A percentile compares a stretch with the other conserved stretches of the same genome.
Evolutionary conservation across 1,284 basidiomycete genomes (phyloP).

Genomic region (Cutaneotrichosporon dermatis): DNA sequence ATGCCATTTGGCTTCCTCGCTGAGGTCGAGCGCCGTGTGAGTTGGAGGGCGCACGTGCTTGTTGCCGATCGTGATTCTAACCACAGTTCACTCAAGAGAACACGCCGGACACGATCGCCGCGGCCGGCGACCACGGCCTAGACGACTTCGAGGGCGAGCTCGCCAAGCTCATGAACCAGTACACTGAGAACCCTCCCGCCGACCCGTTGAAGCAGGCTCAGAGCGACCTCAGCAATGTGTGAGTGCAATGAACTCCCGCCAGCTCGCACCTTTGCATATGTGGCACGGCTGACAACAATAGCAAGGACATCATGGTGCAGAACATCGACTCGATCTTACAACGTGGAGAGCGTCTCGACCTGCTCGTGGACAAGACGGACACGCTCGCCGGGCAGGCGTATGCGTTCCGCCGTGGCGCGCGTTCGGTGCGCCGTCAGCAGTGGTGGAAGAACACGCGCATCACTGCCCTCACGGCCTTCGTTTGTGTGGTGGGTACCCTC

Average conservation of each 20-base stretch:
- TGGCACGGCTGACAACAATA: conserved; percentile 12
- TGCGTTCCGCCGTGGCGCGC: conserved; percentile 88
- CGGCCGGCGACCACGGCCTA: conserved; percentile 49
- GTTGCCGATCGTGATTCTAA: background rate
- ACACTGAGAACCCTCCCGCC: conserved; percentile 78
- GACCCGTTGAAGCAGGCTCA: conserved; percentile 89
- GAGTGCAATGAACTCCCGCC: conserved; percentile 11
- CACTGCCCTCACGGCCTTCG: conserved; percentile 64
- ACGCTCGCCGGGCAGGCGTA: conserved; percentile 90
- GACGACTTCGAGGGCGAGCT: conserved; percentile 50
- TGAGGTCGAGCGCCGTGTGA: conserved; percentile 69
- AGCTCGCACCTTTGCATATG: background rate
- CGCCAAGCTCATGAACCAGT: conserved; percentile 69
- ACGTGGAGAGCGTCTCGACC: conserved; percentile 90
- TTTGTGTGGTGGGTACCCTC: conserved; percentile 61
- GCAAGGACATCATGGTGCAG: conserved; percentile 94
- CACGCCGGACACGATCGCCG: conserved; percentile 46
- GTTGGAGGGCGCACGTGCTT: background rate
- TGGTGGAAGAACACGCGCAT: conserved; percentile 93
- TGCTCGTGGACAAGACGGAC: conserved; percentile 96
- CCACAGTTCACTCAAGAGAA: conserved; percentile 59
- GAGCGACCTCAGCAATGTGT: conserved; percentile 80
- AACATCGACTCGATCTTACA: conserved; percentile 86
- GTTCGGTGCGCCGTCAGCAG: conserved; percentile 82
- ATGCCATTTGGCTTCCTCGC: conserved; percentile 91